Evolutionary conservation across 345 rosid genomes (phyloP), one percentile per base, ranked within the genome.

Genomic region (Odontarrhena argentea): DNA sequence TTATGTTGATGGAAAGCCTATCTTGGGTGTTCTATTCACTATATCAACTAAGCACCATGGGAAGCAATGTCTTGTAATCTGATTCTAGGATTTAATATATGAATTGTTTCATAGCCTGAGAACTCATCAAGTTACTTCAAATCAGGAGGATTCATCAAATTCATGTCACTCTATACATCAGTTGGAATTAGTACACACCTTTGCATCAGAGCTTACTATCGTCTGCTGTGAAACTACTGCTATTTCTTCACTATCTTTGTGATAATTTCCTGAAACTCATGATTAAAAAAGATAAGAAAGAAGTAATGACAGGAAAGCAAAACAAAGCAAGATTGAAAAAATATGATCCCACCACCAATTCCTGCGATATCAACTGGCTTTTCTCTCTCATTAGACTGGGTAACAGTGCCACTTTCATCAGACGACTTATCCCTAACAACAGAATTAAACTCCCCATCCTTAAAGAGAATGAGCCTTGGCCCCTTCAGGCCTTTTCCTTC

Each of bases 391-490:
- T 57, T 58, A 24, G 68, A 74, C 38, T 60, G 80, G 51, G 25
- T 59, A 47, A 63, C 53, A 65, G 74, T 69, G 55, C 10, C 54
- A 43, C 9, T 74, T 64, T 52, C 73, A 38, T 37, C 41, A 68
- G 81, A 53, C 51, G 67, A 64, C 46, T 70, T 76, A 64, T 65
- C 24, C 67, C 55, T 65, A 65, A 70, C 85, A 35, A 56, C 48
- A 70, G 89, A 79, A 68, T 55, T 64, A 37, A 81, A 63, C 60
- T 78, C 79, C 73, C 78, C 78, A 11, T 82, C 87, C 68, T 82
- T 64, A 55, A 83, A 85, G 68, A 90, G 84, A 63, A 79, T 63
- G 71, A 68, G 77, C 74, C 88, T 80, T 18, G 97, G 97, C 71
- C 79, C 97, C 75, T 82, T 83, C 75, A 90, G 67, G 40, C 76